These are phyloP conservation scores for Diaporthe batatas DNA, from an alignment of 2,329 filamentous ascomycete species.

Conservation along the genomic window DNA sequence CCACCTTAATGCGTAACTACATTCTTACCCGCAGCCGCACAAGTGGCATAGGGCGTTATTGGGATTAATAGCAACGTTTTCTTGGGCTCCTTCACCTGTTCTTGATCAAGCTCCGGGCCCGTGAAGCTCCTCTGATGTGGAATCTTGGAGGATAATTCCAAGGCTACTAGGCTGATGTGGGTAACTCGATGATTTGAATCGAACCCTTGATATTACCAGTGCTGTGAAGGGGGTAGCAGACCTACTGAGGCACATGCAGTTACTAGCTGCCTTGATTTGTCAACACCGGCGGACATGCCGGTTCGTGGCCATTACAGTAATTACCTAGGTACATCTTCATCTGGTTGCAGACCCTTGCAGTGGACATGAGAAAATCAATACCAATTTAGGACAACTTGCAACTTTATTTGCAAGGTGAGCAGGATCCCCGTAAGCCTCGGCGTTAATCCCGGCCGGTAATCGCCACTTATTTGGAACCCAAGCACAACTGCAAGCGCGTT, in stretches of 20 bases:
- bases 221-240: background rate
- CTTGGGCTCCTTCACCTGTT: background rate
- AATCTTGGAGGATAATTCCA: background rate
- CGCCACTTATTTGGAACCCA: background rate
- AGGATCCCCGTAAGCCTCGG: background rate
- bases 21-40: background rate
- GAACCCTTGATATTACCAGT: background rate
- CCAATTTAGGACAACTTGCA: background rate
- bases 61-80: background rate
- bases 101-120: background rate
- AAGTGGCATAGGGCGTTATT: background rate
- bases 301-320: too few species aligned
- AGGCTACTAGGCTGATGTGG: background rate
- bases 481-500: background rate
- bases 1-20: slow-evolving; percentile 8
- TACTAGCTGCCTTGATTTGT: background rate
- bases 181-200: background rate
- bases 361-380: background rate
- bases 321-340: background rate
- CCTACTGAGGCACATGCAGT: background rate
- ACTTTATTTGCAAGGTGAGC: background rate
- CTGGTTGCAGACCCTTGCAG: background rate
- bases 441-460: background rate
- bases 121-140: background rate
- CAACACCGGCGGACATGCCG: background rate